These are phyloP conservation scores for Trichoderma afroharzianum DNA, from an alignment of 2,329 filamentous ascomycete genomes.

Conservation along the genomic window DNA sequence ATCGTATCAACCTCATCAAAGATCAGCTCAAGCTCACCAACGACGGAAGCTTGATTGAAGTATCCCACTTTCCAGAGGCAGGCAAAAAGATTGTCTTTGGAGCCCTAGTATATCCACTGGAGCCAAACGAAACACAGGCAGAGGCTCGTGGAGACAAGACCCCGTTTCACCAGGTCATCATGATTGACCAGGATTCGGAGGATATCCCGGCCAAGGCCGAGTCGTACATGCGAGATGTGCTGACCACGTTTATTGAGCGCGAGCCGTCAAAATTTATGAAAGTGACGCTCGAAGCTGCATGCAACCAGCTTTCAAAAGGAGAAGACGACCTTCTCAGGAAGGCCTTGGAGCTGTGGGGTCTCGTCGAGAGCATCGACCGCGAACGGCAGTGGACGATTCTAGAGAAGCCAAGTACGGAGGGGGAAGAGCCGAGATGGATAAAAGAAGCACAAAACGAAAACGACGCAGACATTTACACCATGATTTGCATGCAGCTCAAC, in stretches of 20 bases:
- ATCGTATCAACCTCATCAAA: slow-evolving; percentile 55
- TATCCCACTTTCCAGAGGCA: slow-evolving; percentile 55
- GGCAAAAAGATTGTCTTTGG: slow-evolving; percentile 42
- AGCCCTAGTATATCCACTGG: slow-evolving; percentile 31
- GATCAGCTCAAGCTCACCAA: slow-evolving; percentile 46
- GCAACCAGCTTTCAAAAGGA: slow-evolving; percentile 42
- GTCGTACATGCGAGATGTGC: slow-evolving; percentile 56
- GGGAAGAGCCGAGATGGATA: slow-evolving; percentile 43
- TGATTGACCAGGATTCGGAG: slow-evolving; percentile 60
- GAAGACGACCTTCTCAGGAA: slow-evolving; percentile 54
- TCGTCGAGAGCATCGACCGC: slow-evolving; percentile 62
- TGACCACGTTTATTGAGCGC: slow-evolving; percentile 54
- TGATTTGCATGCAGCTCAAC: slow-evolving; percentile 61
- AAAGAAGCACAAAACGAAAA: slow-evolving; percentile 46
- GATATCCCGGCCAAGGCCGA: slow-evolving; percentile 59
- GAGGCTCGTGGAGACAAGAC: slow-evolving; percentile 33
- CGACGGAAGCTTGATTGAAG: slow-evolving; percentile 51
- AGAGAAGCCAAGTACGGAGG: slow-evolving; percentile 43
- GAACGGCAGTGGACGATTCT: slow-evolving; percentile 59
- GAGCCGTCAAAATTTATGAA: slow-evolving; percentile 60
- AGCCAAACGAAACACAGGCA: slow-evolving; percentile 36
- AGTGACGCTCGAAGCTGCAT: slow-evolving; percentile 54
- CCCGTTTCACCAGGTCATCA: slow-evolving; percentile 41
- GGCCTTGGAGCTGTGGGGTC: slow-evolving; percentile 61
- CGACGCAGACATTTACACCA: slow-evolving; percentile 56